Evolutionary conservation across 1,284 basidiomycete species (phyloP), one percentile per base, ranked within the genome.

Genomic region (Pseudozyma sp.): DNA sequence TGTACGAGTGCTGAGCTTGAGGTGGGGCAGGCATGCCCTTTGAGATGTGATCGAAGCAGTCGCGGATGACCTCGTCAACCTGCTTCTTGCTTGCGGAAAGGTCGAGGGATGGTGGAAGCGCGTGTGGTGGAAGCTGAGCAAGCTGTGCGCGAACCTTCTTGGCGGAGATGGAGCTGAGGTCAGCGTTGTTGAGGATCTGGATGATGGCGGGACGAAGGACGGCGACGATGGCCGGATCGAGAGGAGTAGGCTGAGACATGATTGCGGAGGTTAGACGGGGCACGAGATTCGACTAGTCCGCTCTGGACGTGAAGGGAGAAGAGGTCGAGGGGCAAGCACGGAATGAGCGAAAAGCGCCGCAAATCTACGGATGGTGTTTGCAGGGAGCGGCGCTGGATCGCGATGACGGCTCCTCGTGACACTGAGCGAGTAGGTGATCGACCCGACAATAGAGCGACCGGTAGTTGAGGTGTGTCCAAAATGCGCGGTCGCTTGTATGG

Each of bases 11-110:
- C 5, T 54, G 39, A 11, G 72, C 19, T 52, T 70, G 72, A 42
- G 72, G 72, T 24, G 67, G 72, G 45, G 65, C 57, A 35, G 73
- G 60, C 64, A 71, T 61, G 40, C 55, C 47, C 54, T 68, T 71
- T 31, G 74, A 77, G 35, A 79, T 68, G 37, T 79, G 77, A 42
- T 81, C 74, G 50, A 80, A 82, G 68, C 79, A 81, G 44, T 78
- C 61, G 29, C 77, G 77, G 50, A 82, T 80, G 49, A 78, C 73
- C 4, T 58, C 72, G 52, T 80, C 77, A 42, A 82, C 59, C 48
- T 68, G 70, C 68, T 80, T 79, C 50, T 82, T 82, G 58, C 77
- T 68, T 17, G 74, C 80, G 19, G 63, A 62, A 30, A 81, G 61
- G 40, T 81, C 78, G 44, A 80, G 66, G 0, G 61, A 43, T 10